Percentiles rank a stretch among this genome's conserved stretches.
phyloP scores from a whole-genome alignment of 2,329 filamentous ascomycete species.

The Sporothrix pallida region DNA sequence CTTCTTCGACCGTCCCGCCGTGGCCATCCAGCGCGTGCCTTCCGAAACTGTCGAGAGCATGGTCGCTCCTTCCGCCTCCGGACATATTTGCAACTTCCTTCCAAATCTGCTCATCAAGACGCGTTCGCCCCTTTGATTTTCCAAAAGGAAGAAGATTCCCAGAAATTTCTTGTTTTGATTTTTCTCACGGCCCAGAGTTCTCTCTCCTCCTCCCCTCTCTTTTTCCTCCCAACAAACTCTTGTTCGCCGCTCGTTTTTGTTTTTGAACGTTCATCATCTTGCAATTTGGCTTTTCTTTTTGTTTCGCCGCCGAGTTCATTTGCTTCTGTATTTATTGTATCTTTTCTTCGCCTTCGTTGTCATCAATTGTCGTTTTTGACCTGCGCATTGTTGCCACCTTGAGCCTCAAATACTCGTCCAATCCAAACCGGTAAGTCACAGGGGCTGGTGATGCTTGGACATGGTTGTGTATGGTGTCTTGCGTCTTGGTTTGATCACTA shows the following conservation, averaged over 20 bases:
- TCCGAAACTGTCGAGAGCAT: not conserved
- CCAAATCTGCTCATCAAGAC: not conserved
- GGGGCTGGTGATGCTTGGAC: not conserved
- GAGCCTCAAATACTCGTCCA: not conserved
- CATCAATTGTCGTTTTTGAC: constrained; percentile 26
- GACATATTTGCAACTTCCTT: not conserved
- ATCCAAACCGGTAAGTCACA: constrained; percentile 9
- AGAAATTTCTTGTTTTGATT: not conserved
- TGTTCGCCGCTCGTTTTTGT: constrained; percentile 16
- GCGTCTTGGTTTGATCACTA: not conserved
- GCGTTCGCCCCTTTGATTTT: constrained; percentile 2
- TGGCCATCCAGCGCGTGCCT: not conserved
- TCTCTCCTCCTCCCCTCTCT: not conserved
- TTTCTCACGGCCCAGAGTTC: not conserved
- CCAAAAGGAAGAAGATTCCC: not conserved
- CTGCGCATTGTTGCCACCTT: constrained; percentile 13
- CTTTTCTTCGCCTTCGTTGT: not conserved
- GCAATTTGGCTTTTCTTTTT: constrained; percentile 31
- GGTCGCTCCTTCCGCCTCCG: constrained; percentile 13
- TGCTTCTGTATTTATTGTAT: constrained; percentile 15
- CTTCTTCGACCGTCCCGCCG: not conserved
- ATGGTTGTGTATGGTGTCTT: not conserved
- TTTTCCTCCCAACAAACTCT: constrained; percentile 25
- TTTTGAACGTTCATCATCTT: constrained; percentile 35
- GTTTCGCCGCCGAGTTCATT: constrained; percentile 8